phyloP scores from a whole-genome alignment of 495 filamentous ascomycete genomes.

The Cudoniella acicularis region DNA sequence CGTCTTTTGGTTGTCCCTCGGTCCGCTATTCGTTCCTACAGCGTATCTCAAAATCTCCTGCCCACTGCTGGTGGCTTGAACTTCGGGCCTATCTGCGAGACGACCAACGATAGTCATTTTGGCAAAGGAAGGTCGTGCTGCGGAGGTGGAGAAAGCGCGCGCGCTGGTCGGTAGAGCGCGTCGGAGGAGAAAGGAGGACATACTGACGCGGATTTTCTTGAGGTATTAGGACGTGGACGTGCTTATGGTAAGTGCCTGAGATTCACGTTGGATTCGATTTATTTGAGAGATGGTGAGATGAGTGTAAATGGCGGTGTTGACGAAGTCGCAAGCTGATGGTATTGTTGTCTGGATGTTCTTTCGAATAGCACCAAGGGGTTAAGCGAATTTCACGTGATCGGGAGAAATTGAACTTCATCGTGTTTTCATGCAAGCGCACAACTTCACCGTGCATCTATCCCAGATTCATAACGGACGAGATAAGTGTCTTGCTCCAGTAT shows the following conservation, averaged over 20 bases:
- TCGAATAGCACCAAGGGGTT: too few relatives aligned
- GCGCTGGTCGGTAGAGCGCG: constrained; percentile 10
- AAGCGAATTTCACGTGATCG: not conserved
- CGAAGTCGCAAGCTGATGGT: too few relatives aligned
- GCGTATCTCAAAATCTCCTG: constrained; percentile 64
- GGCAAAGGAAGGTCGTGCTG: constrained; percentile 18
- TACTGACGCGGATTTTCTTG: constrained; percentile 9
- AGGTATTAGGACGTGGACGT: not conserved
- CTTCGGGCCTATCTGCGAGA: constrained; percentile 66
- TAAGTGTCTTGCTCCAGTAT: not conserved
- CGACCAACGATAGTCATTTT: constrained; percentile 70
- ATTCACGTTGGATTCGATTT: not conserved
- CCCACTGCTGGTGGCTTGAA: constrained; percentile 60
- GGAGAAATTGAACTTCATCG: not conserved
- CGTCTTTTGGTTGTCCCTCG: constrained; percentile 57
- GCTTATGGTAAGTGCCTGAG: not conserved
- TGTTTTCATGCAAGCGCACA: not conserved
- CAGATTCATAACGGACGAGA: not conserved
- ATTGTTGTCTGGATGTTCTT: too few relatives aligned
- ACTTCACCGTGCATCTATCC: not conserved
- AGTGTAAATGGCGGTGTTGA: not conserved
- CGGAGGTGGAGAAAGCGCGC: constrained; percentile 23
- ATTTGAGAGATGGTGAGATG: not conserved
- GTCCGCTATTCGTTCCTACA: constrained; percentile 56
- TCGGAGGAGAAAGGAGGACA: constrained; percentile 22